phyloP scores from a whole-genome alignment of 2,329 filamentous ascomycete genomes.

The Aspergillus versicolor region DNA sequence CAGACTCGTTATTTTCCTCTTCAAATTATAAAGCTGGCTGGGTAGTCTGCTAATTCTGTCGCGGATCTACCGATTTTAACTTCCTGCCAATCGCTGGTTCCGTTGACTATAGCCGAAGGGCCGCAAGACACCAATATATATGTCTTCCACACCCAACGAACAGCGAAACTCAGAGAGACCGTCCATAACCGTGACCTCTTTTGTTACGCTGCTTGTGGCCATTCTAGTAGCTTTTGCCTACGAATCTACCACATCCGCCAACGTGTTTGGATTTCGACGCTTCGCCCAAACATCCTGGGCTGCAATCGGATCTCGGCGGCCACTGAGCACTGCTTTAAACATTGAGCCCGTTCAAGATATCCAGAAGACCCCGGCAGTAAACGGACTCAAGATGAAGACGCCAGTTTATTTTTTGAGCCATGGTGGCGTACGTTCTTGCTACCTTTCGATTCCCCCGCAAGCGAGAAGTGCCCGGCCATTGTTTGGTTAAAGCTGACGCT shows the following conservation, averaged over 20 bases:
- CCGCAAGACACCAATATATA: background rate
- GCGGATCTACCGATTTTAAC: background rate
- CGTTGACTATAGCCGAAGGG: background rate
- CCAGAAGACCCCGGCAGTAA: background rate
- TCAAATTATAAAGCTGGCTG: background rate
- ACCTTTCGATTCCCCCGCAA: background rate
- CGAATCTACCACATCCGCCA: conserved; percentile 21
- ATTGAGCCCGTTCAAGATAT: background rate
- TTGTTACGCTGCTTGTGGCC: conserved; percentile 22
- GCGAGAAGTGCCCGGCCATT: background rate
- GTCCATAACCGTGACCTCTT: conserved; percentile 17
- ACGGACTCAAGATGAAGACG: conserved; percentile 34
- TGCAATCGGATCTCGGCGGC: background rate
- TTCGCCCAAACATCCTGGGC: conserved; percentile 18
- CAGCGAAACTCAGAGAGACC: conserved; percentile 8
- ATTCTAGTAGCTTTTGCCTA: conserved; percentile 19
- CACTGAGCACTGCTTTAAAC: background rate
- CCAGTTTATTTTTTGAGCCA: conserved; percentile 56
- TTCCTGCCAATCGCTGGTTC: background rate
- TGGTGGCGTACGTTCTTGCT: conserved; percentile 40
- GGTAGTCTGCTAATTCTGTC: background rate
- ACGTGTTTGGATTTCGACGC: conserved; percentile 29
- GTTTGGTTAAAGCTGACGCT: background rate
- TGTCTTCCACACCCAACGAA: conserved; percentile 2
- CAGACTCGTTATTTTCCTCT: background rate